A percentile compares a stretch with the other conserved stretches of the same genome.
Conservation (phyloP, 2,329 filamentous ascomycete genomes). For the Fusarium irregulare region DNA sequence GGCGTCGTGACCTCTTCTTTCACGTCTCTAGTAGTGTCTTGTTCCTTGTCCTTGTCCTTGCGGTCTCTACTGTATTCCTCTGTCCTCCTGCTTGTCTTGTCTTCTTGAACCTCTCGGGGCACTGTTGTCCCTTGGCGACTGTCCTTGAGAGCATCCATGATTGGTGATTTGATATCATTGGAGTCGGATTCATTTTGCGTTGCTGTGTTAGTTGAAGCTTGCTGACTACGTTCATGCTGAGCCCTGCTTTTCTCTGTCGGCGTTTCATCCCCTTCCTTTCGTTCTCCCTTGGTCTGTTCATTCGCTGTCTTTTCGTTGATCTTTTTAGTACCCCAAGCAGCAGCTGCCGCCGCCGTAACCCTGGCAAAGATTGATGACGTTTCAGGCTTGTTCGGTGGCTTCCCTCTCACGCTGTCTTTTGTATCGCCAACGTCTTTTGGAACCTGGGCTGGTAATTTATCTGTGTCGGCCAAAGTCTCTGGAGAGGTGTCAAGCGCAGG, state of each 20-base stretch:
- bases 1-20: constrained; percentile 2
- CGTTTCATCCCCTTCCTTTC: constrained; percentile 37
- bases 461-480: constrained; percentile 3
- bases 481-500: constrained; percentile 10
- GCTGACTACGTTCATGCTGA: not conserved
- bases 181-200: not conserved
- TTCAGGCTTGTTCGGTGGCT: constrained; percentile 5
- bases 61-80: constrained; percentile 41
- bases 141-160: not conserved
- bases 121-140: constrained; percentile 47
- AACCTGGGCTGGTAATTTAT: not conserved
- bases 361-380: constrained; percentile 20
- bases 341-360: constrained; percentile 38
- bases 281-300: constrained; percentile 53
- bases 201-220: not conserved
- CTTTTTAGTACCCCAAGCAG: constrained; percentile 35
- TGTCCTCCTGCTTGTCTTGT: constrained; percentile 4
- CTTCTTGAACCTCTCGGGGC: not conserved
- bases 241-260: not conserved
- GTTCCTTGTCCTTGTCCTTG: constrained; percentile 21
- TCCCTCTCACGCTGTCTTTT: constrained; percentile 1
- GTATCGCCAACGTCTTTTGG: not conserved
- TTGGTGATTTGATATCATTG: not conserved
- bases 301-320: constrained; percentile 46
- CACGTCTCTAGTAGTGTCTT: constrained; percentile 12